Conservation (phyloP, 139 green algal genomes). For the Tetradesmus obliquus region DNA sequence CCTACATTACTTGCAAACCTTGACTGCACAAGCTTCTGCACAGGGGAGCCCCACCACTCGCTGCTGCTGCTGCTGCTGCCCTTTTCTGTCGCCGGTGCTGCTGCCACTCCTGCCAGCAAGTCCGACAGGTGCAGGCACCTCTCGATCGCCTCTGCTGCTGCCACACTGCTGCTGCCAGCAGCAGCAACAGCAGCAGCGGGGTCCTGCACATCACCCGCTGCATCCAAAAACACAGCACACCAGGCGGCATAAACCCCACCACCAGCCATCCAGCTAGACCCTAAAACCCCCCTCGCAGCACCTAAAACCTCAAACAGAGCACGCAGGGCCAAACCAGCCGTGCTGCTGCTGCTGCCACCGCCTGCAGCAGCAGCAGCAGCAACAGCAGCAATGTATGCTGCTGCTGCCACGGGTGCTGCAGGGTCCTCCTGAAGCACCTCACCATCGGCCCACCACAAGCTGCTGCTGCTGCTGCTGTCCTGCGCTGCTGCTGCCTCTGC, state of each 20-base stretch:
- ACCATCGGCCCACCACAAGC: not conserved
- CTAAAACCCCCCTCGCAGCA: not conserved
- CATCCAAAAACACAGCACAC: conserved; percentile 23
- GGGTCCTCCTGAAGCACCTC: not conserved
- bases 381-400: conserved; percentile 22
- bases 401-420: conserved; percentile 24
- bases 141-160: not conserved
- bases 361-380: not conserved
- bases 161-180: not conserved
- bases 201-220: not conserved
- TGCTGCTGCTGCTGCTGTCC: not conserved
- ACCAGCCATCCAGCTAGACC: not conserved
- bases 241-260: conserved; percentile 30
- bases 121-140: conserved; percentile 6
- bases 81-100: not conserved
- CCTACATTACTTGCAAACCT: conserved; percentile 31
- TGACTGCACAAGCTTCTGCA: conserved; percentile 20
- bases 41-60: not conserved
- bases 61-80: conserved; percentile 28
- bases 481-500: not conserved
- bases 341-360: not conserved
- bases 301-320: not conserved
- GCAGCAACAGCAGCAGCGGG: conserved; percentile 22
- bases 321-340: not conserved
- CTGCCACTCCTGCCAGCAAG: conserved; percentile 35